These are phyloP conservation scores for Sporothrix mexicana DNA, from an alignment of 2,329 filamentous ascomycete species.

Conservation along the genomic window DNA sequence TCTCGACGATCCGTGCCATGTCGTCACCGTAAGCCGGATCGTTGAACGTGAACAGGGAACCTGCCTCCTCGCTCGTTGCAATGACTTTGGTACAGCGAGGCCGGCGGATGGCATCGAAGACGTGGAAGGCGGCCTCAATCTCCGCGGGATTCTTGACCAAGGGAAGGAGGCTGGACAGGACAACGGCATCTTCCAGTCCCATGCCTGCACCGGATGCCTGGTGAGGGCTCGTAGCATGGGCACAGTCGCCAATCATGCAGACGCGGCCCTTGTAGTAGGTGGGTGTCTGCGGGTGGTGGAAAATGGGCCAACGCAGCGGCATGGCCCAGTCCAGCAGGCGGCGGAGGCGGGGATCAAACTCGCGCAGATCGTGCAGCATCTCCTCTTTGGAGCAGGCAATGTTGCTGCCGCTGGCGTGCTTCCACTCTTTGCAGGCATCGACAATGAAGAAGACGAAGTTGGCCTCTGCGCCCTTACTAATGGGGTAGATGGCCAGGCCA, in stretches of 20 bases:
- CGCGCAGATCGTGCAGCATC: not conserved
- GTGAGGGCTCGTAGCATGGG: not conserved
- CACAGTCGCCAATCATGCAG: constrained; percentile 4
- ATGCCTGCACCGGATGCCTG: not conserved
- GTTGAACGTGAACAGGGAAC: not conserved
- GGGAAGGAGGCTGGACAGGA: not conserved
- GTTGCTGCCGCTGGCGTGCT: not conserved
- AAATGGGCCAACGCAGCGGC: not conserved
- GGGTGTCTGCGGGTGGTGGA: not conserved
- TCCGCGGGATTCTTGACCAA: not conserved
- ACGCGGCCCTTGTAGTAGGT: constrained; percentile 1
- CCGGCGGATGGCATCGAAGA: not conserved
- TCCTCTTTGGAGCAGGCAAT: not conserved
- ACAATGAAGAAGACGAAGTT: not conserved
- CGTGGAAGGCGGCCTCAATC: not conserved
- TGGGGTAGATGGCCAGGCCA: not conserved
- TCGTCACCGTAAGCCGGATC: not conserved
- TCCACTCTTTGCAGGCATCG: not conserved
- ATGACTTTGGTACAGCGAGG: constrained; percentile 4
- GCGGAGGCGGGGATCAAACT: not conserved
- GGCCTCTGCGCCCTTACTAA: not conserved
- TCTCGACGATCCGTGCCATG: not conserved
- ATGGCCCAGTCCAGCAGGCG: not conserved
- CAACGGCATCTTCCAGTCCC: not conserved
- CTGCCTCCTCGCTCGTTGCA: not conserved